A percentile compares a stretch with the other conserved stretches of the same genome.
phyloP scores from a whole-genome alignment of 177 flowering plant species.

The Vitis hybrid region DNA sequence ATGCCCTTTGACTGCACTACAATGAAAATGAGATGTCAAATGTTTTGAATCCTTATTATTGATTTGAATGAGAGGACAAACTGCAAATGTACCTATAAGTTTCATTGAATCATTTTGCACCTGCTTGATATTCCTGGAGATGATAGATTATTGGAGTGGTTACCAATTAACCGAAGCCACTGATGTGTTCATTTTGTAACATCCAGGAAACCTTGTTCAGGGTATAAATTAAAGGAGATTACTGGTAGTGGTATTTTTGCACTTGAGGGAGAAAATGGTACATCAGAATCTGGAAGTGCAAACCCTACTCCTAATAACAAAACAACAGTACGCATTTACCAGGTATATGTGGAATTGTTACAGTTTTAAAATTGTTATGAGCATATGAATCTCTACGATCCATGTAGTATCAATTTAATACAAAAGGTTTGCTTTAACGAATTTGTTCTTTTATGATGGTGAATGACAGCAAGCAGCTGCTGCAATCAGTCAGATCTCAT shows the following conservation, averaged over 20 bases:
- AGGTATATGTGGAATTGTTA: constrained; percentile 47
- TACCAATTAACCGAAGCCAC: neutral
- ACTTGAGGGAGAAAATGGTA: constrained; percentile 55
- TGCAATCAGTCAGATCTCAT: constrained; percentile 92
- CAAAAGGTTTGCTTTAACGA: neutral
- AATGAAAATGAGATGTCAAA: neutral
- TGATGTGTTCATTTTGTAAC: constrained; percentile 4
- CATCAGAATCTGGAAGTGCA: constrained; percentile 45
- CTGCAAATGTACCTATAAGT: neutral
- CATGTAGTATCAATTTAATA: neutral
- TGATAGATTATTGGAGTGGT: neutral
- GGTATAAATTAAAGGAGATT: constrained; percentile 84
- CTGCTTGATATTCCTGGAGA: neutral
- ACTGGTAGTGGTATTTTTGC: constrained; percentile 91
- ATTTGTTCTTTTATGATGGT: neutral
- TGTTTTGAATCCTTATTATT: neutral
- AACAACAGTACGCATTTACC: constrained; percentile 79
- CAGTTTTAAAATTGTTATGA: neutral
- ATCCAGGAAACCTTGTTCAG: constrained; percentile 93
- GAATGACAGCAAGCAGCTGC: constrained; percentile 66
- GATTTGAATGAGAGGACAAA: neutral
- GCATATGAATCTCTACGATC: neutral
- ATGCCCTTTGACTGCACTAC: too few species aligned
- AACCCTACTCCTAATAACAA: constrained; percentile 42
- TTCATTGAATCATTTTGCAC: neutral